phyloP scores from a whole-genome alignment of 352 stramenopile genomes.

The Pythium oligandrum region DNA sequence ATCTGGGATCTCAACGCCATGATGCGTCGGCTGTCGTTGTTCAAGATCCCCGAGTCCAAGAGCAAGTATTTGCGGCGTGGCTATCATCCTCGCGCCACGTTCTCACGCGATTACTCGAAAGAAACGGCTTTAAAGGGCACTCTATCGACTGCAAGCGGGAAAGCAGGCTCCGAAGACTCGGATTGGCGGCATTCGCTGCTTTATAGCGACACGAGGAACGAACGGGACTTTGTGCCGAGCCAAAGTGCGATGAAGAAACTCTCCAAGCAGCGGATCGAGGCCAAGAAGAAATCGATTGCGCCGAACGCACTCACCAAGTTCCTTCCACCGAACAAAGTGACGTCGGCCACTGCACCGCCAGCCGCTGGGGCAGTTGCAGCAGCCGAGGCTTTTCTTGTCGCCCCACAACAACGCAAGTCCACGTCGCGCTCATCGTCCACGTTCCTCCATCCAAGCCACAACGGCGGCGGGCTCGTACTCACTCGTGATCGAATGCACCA shows the following conservation, averaged over 20 bases:
- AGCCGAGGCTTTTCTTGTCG: slow-evolving; percentile 31
- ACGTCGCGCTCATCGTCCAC: neutral
- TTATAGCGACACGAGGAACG: slow-evolving; percentile 16
- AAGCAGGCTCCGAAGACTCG: slow-evolving; percentile 1
- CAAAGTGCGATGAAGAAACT: slow-evolving; percentile 35
- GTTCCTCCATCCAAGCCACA: neutral
- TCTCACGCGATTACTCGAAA: slow-evolving; percentile 49
- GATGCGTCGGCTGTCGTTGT: slow-evolving; percentile 39
- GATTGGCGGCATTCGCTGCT: slow-evolving; percentile 34
- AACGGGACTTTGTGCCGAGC: slow-evolving; percentile 28
- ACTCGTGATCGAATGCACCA: neutral
- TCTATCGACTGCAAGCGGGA: neutral
- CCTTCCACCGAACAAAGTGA: slow-evolving; percentile 11
- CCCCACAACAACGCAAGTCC: slow-evolving; percentile 1
- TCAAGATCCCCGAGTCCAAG: slow-evolving; percentile 56
- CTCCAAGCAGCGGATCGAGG: slow-evolving; percentile 21
- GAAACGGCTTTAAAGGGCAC: slow-evolving; percentile 19
- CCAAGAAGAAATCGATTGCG: slow-evolving; percentile 16
- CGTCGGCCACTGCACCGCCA: slow-evolving; percentile 11
- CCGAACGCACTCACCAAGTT: slow-evolving; percentile 11
- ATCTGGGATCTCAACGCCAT: slow-evolving; percentile 50
- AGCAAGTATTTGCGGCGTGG: slow-evolving; percentile 55
- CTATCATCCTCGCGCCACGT: slow-evolving; percentile 59
- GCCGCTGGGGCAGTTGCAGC: slow-evolving; percentile 34
- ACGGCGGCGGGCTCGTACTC: neutral